Evolutionary conservation across 768 basidiomycete species (phyloP).

Genomic region (Gymnopilus junonius): DNA sequence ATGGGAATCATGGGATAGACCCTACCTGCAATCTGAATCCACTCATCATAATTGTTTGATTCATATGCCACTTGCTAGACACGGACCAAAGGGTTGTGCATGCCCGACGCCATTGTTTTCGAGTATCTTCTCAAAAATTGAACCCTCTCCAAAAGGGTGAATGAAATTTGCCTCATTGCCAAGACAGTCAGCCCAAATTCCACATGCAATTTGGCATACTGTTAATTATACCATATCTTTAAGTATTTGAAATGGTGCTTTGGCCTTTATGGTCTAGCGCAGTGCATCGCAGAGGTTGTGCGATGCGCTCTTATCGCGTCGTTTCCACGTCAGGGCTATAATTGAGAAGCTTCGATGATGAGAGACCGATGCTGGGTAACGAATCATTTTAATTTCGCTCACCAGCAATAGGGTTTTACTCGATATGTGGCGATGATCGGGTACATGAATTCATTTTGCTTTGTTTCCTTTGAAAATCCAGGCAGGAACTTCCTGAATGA

Average conservation of each 20-base stretch:
- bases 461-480: neutral
- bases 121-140: neutral
- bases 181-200: neutral
- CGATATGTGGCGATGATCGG: neutral
- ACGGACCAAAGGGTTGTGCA: neutral
- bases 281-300: neutral
- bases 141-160: neutral
- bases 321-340: neutral
- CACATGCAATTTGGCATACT: neutral
- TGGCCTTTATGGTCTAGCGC: neutral
- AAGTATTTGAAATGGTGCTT: neutral
- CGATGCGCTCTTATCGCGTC: neutral
- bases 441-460: neutral
- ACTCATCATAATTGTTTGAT: neutral
- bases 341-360: neutral
- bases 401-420: neutral
- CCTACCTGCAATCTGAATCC: no score
- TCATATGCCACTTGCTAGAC: neutral
- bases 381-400: neutral
- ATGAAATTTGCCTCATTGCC: neutral
- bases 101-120: neutral
- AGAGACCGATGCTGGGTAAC: neutral
- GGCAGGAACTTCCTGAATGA: neutral
- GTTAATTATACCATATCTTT: neutral
- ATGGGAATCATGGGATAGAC: neutral